Base-by-base conservation (phyloP, 805 yeast genomes). In the Dipodascus geniculatus region DNA sequence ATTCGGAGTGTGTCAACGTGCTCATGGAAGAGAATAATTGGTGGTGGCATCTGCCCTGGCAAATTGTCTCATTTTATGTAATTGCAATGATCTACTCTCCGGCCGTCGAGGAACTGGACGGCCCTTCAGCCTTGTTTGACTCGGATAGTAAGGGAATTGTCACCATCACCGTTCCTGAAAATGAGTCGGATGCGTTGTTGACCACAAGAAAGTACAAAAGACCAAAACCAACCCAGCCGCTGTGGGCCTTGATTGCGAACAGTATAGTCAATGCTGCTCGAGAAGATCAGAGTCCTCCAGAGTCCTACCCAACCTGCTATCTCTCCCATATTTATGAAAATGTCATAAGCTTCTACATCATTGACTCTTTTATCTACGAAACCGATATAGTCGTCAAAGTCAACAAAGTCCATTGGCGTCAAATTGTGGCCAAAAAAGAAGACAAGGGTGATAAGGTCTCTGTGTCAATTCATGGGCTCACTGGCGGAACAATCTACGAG, bases 341-440 rank as follows among this genome's bases (percentile, higher is more conserved):
- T 52, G 62, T 58, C 44, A 66, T 66, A n/a, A 71, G 64, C 19
- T 63, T 67, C 51, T 68, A 65, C 19, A 54, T 66, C 48, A 56
- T 53, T 1, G 62, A 57, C 4, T 50, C 58, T 35, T 56, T 44
- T 2, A 28, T 55, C 68, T 53, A 63, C 76, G 3, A 68, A 71
- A 49, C 74, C 74, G 53, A 54, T n/a, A 50, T 67, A 17, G 48
- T 58, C 2, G 67, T 63, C 8, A 55, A 61, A 3, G 87, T 83
- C 2, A 83, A 83, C 60, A 87, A 87, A 22, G 75, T 83, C 22
- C 73, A 78, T 14, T 83, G 89, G 89, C 77, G 81, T 23, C 87
- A 82, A 61, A 79, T 80, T 1, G 73, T 81, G 0, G 72, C 78
- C 42, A 80, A 80, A 49, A 70, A 72, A 16, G 53, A 33, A 22